These are phyloP conservation scores for Peribolospora baueri DNA, from an alignment of 768 basidiomycete genomes.

Conservation along the genomic window DNA sequence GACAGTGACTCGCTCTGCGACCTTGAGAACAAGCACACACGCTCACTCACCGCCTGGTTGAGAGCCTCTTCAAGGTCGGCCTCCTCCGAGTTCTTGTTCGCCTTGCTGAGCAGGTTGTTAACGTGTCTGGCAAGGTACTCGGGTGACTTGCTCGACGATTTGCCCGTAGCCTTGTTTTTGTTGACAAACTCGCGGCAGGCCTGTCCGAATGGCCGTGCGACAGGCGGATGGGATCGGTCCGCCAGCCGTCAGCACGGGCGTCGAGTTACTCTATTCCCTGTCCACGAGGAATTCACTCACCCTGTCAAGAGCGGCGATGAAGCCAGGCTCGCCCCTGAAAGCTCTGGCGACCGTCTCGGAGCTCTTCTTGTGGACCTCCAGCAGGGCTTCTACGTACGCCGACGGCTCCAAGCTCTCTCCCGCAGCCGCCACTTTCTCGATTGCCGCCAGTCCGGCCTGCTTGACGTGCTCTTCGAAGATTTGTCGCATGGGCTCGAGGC, in stretches of 20 bases:
- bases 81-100: conserved; percentile 83
- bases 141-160: conserved; percentile 58
- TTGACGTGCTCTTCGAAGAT: conserved; percentile 92
- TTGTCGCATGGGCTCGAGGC: conserved; percentile 69
- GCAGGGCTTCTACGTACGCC: conserved; percentile 71
- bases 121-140: conserved; percentile 80
- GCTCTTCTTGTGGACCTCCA: conserved; percentile 81
- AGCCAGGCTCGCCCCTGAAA: conserved; percentile 78
- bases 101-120: conserved; percentile 70
- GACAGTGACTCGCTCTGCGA: neutral
- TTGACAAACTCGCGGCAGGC: conserved; percentile 92
- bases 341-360: conserved; percentile 63
- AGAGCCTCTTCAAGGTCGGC: conserved; percentile 70
- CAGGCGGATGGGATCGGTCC: neutral
- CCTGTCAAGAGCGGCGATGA: conserved; percentile 66
- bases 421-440: conserved; percentile 31
- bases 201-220: conserved; percentile 21
- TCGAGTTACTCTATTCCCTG: neutral
- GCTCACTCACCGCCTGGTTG: conserved; percentile 51
- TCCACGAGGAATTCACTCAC: conserved; percentile 12
- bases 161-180: conserved; percentile 64
- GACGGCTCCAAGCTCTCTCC: conserved; percentile 39
- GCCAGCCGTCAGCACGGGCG: neutral
- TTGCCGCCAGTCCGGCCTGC: conserved; percentile 56
- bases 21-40: neutral